Percentiles rank a stretch among this genome's conserved stretches.
Conservation (phyloP, 352 stramenopile species). For the Phytophthora tentaculata region DNA sequence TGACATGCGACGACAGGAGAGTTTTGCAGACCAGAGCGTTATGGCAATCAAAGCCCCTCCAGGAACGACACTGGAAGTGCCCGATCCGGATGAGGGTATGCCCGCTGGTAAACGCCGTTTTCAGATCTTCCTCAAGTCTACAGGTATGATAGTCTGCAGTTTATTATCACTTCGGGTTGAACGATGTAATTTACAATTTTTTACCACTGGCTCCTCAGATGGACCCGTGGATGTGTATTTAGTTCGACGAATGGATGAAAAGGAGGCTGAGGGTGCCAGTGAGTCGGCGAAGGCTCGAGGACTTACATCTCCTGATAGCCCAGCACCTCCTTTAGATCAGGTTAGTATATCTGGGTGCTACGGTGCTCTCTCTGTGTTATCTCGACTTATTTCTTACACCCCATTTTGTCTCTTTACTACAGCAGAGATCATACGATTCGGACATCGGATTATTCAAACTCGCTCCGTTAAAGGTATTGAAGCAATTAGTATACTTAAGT, state of each 20-base stretch:
- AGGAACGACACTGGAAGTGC: conserved; percentile 95
- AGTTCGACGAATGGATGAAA: conserved; percentile 71
- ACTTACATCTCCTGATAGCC: conserved; percentile 37
- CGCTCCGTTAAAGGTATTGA: conserved; percentile 79
- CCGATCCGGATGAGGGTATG: conserved; percentile 95
- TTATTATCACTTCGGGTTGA: not conserved
- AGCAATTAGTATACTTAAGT: not conserved
- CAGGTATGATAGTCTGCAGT: conserved; percentile 45
- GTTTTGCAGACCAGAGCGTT: conserved; percentile 88
- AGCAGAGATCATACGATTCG: conserved; percentile 84
- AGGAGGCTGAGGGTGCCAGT: conserved; percentile 34
- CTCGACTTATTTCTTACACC: not conserved
- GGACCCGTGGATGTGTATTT: conserved; percentile 92
- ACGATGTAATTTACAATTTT: not conserved
- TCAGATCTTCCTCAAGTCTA: conserved; percentile 95
- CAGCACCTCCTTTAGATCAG: conserved; percentile 61
- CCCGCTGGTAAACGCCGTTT: conserved; percentile 86
- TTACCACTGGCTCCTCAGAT: conserved; percentile 41
- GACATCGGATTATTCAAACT: conserved; percentile 87
- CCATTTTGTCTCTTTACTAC: conserved; percentile 12
- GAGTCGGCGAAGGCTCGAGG: conserved; percentile 21
- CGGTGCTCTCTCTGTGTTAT: not conserved
- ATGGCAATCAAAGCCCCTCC: conserved; percentile 95
- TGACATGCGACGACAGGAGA: conserved; percentile 87
- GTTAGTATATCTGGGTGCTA: conserved; percentile 29